phyloP scores from a whole-genome alignment of 2,329 filamentous ascomycete genomes.

The Ceratocystis cubensis region DNA sequence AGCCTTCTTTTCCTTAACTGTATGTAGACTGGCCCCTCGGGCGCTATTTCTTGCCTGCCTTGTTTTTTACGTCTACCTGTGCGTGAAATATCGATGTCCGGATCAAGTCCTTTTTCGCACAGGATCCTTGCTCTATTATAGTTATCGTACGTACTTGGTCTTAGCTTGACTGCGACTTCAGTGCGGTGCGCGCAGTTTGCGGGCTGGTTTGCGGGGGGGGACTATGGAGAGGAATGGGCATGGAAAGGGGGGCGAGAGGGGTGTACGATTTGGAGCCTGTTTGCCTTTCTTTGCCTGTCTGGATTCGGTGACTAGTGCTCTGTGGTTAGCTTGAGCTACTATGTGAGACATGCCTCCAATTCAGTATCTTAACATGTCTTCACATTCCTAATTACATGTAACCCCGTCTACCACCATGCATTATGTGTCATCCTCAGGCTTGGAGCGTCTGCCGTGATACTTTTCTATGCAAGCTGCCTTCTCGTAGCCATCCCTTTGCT shows the following conservation, averaged over 20 bases:
- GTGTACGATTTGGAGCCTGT: background rate
- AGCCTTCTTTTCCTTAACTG: too few relatives aligned
- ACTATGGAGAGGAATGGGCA: background rate
- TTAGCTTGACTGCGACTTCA: too few relatives aligned
- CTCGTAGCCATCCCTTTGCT: too few relatives aligned
- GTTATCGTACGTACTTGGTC: background rate
- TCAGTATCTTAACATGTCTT: background rate
- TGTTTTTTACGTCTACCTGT: background rate
- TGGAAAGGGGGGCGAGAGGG: background rate
- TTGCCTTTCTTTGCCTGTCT: background rate
- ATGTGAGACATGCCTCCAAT: background rate
- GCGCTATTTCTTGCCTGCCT: too few relatives aligned
- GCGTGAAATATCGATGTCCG: background rate
- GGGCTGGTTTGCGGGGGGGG: too few relatives aligned
- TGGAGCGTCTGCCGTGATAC: background rate
- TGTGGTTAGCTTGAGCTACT: background rate
- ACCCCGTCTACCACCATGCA: too few relatives aligned
- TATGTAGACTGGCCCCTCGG: too few relatives aligned
- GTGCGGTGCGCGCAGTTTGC: too few relatives aligned
- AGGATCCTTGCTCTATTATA: background rate
- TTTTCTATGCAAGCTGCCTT: background rate
- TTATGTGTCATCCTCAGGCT: too few relatives aligned
- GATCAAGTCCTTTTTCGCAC: background rate
- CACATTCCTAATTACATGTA: background rate
- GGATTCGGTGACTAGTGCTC: background rate